phyloP scores from a whole-genome alignment of 2,329 filamentous ascomycete species.

The Hypoxylon sp. region DNA sequence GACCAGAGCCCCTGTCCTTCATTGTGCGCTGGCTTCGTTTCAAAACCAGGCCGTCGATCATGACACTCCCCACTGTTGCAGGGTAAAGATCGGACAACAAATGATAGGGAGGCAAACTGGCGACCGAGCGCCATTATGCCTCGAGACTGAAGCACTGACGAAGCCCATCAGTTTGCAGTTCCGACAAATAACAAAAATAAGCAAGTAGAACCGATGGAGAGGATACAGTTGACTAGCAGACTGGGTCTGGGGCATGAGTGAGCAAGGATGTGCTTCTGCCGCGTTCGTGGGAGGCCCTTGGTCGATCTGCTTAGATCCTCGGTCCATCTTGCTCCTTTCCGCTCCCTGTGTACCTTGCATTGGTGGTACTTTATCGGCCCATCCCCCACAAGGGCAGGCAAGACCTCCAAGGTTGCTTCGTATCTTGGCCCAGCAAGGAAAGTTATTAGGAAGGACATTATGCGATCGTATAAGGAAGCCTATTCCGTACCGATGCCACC shows the following conservation, averaged over 20 bases:
- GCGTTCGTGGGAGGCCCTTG: constrained; percentile 25
- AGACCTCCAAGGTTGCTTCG: constrained; percentile 16
- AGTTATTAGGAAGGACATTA: constrained; percentile 31
- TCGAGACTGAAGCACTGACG: constrained; percentile 19
- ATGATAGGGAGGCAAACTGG: constrained; percentile 16
- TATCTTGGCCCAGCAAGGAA: constrained; percentile 23
- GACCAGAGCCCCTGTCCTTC: constrained; percentile 31
- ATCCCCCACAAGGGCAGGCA: constrained; percentile 34
- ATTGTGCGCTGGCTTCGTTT: constrained; percentile 42
- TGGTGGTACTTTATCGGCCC: constrained; percentile 38
- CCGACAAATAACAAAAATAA: constrained; percentile 8
- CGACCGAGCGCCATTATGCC: constrained; percentile 12
- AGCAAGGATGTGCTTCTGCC: constrained; percentile 34
- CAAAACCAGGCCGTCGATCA: constrained; percentile 38
- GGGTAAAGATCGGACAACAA: constrained; percentile 33
- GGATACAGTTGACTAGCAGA: constrained; percentile 5
- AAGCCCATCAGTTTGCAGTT: constrained; percentile 18
- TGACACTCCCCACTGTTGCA: constrained; percentile 33
- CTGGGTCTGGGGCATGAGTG: constrained; percentile 12
- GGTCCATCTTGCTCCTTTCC: constrained; percentile 42
- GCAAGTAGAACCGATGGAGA: constrained; percentile 16
- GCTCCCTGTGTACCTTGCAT: constrained; percentile 43
- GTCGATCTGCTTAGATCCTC: constrained; percentile 41
- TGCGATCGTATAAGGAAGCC: constrained; percentile 21
- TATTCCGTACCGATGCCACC: constrained; percentile 5